Conservation (phyloP, 768 basidiomycete genomes). For the Tylopilus vinaceipallidus region DNA sequence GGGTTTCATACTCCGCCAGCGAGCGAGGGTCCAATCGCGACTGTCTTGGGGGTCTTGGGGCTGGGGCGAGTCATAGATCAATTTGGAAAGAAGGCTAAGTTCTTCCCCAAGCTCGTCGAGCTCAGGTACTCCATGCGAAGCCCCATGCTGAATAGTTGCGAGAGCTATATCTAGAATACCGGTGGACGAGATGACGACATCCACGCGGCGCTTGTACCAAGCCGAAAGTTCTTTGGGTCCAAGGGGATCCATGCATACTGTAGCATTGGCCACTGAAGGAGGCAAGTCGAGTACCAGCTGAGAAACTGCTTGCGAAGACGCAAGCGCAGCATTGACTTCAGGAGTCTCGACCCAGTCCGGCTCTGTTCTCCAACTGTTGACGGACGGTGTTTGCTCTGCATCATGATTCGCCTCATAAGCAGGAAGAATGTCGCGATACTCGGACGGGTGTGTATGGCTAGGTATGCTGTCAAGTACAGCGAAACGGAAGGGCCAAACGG, state of each 20-base stretch:
- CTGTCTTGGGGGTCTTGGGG: conserved; percentile 37
- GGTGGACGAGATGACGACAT: conserved; percentile 56
- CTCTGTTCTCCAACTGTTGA: conserved; percentile 48
- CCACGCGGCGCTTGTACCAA: conserved; percentile 77
- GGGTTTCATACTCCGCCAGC: conserved; percentile 72
- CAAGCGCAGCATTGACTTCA: conserved; percentile 43
- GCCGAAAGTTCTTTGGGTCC: conserved; percentile 42
- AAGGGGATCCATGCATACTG: conserved; percentile 8
- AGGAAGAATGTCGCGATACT: conserved; percentile 64
- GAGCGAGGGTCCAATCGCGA: conserved; percentile 73
- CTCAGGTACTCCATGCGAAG: conserved; percentile 69
- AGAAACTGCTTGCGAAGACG: conserved; percentile 22
- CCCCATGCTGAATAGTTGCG: conserved; percentile 80
- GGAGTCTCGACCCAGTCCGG: conserved; percentile 59
- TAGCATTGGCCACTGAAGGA: conserved; percentile 8
- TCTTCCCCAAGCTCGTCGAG: conserved; percentile 92
- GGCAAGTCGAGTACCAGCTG: conserved; percentile 10
- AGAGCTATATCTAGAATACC: conserved; percentile 83
- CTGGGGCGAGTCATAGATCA: conserved; percentile 79
- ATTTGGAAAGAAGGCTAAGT: conserved; percentile 76
- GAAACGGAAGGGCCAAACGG: conserved; percentile 70
- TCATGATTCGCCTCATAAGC: conserved; percentile 48
- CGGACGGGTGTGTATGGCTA: conserved; percentile 62
- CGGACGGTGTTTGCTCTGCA: conserved; percentile 36
- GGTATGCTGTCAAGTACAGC: conserved; percentile 72